These are phyloP conservation scores for Deakozyma indianensis DNA, from an alignment of 805 yeast genomes.

Conservation along the genomic window DNA sequence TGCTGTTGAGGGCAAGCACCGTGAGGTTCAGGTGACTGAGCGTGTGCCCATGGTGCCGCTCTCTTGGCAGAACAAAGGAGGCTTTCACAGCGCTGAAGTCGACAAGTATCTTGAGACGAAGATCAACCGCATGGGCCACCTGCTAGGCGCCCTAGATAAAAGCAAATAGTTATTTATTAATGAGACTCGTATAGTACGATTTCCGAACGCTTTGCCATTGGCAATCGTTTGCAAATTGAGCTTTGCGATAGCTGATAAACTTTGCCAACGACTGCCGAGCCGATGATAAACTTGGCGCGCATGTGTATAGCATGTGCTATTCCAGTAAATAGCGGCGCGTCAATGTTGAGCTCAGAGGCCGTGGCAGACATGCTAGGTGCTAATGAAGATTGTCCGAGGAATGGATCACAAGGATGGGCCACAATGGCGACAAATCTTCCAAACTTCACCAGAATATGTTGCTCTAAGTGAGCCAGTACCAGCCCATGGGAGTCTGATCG, in stretches of 20 bases:
- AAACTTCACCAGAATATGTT: conserved; percentile 28
- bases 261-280: too few relatives aligned
- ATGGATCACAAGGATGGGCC: too few relatives aligned
- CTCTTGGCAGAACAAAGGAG: conserved; percentile 64
- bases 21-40: conserved; percentile 61
- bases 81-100: conserved; percentile 72
- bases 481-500: neutral
- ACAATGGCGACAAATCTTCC: conserved; percentile 28
- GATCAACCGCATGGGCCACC: conserved; percentile 94
- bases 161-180: neutral
- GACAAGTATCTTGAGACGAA: conserved; percentile 90
- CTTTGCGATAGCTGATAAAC: too few relatives aligned
- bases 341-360: conserved; percentile 10
- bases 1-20: conserved; percentile 82
- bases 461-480: conserved; percentile 3
- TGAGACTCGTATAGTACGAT: too few relatives aligned
- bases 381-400: conserved; percentile 14
- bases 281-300: too few relatives aligned
- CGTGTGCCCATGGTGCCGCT: conserved; percentile 96
- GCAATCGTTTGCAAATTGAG: too few relatives aligned
- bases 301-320: too few relatives aligned
- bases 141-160: conserved; percentile 31
- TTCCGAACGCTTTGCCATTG: too few relatives aligned
- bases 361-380: conserved; percentile 11
- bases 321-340: too few relatives aligned